phyloP scores from a whole-genome alignment of 257 asterid species.

The Solanum phureja region DNA sequence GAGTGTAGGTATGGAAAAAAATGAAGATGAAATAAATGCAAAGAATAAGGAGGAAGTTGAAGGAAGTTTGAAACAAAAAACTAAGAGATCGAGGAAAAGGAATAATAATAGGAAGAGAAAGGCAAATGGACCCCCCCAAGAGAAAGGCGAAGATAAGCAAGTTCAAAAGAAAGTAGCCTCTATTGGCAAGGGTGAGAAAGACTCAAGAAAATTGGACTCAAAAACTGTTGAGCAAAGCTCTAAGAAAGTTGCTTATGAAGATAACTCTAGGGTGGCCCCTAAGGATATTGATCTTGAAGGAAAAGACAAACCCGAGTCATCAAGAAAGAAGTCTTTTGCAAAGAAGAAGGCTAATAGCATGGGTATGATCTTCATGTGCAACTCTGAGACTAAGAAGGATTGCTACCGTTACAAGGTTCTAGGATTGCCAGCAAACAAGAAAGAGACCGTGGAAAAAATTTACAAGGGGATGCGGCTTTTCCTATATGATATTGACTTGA shows the following conservation, averaged over 20 bases:
- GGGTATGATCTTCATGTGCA: constrained; percentile 98
- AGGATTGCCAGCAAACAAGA: constrained; percentile 88
- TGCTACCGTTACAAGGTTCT: constrained; percentile 67
- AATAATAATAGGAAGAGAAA: neutral
- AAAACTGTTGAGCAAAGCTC: neutral
- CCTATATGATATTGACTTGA: constrained; percentile 61
- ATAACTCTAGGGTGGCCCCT: constrained; percentile 3
- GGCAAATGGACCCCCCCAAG: neutral
- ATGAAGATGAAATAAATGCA: constrained; percentile 3
- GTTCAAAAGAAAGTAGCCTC: neutral
- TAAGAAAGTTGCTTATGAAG: constrained; percentile 11
- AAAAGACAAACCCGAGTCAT: constrained; percentile 35
- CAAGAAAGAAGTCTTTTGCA: constrained; percentile 24
- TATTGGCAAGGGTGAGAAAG: neutral
- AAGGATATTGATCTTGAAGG: constrained; percentile 24
- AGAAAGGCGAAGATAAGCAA: neutral
- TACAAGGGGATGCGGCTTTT: constrained; percentile 86
- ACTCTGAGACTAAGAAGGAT: constrained; percentile 71
- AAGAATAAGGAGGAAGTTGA: constrained; percentile 24
- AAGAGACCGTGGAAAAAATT: constrained; percentile 54
- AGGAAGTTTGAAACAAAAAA: constrained; percentile 11
- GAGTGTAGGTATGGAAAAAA: neutral
- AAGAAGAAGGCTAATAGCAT: constrained; percentile 49
- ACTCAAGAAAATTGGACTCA: neutral
- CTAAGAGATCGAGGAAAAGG: neutral